These are phyloP conservation scores for Themeda triandra DNA, from an alignment of 176 grass and related monocot species.

Conservation along the genomic window DNA sequence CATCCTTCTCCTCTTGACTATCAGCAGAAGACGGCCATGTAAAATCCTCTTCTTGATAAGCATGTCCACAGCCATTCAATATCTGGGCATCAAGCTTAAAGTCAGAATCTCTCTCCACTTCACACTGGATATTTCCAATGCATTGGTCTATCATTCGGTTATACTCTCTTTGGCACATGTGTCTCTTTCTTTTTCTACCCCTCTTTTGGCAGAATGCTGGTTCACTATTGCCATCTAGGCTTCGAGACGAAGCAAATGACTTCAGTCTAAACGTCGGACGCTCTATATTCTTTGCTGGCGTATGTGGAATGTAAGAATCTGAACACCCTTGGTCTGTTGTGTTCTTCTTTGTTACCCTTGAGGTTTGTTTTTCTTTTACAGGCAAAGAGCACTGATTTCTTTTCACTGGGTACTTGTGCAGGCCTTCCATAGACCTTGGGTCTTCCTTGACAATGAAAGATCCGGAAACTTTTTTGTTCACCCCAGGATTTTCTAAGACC, in stretches of 20 bases:
- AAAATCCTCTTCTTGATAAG: conserved; percentile 62
- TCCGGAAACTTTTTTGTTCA: conserved; percentile 13
- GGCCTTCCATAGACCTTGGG: not conserved
- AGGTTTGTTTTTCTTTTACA: conserved; percentile 18
- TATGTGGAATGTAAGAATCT: conserved; percentile 24
- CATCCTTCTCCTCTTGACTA: conserved; percentile 52
- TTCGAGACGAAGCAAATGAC: conserved; percentile 17
- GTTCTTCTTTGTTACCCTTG: conserved; percentile 10
- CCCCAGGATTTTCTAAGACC: not conserved
- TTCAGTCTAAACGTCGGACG: not conserved
- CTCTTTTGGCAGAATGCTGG: conserved; percentile 33
- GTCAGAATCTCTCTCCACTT: conserved; percentile 55
- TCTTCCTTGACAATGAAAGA: conserved; percentile 23
- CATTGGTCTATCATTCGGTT: conserved; percentile 66
- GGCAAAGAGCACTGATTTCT: conserved; percentile 12
- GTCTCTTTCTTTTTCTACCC: conserved; percentile 47
- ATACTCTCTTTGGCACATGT: conserved; percentile 35
- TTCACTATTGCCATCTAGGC: conserved; percentile 13
- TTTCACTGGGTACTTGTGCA: conserved; percentile 8
- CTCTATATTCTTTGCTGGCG: conserved; percentile 26
- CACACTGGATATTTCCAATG: conserved; percentile 64
- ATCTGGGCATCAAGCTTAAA: conserved; percentile 23
- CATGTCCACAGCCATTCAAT: not conserved
- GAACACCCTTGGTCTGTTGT: conserved; percentile 17
- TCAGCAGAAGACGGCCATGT: conserved; percentile 52